These are phyloP conservation scores for Priceomyces melissophilus DNA, from an alignment of 805 yeast genomes.

Conservation along the genomic window DNA sequence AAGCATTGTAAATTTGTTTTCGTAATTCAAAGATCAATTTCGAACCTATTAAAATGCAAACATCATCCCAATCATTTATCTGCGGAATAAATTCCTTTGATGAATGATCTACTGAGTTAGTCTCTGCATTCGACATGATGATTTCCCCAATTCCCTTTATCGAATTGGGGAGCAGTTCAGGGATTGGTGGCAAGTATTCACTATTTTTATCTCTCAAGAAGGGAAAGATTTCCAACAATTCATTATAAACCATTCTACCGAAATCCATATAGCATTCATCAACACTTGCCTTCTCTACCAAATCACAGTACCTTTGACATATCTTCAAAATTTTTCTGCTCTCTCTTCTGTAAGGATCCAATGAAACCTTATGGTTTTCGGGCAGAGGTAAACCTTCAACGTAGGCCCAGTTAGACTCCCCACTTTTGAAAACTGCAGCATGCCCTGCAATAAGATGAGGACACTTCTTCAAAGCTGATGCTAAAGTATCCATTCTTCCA, in stretches of 20 bases:
- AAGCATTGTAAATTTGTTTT: slow-evolving; percentile 42
- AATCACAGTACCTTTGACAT: slow-evolving; percentile 57
- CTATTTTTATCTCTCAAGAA: slow-evolving; percentile 21
- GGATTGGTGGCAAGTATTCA: slow-evolving; percentile 43
- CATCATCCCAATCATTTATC: slow-evolving; percentile 70
- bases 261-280: slow-evolving; percentile 90
- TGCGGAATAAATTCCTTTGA: not conserved
- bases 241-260: slow-evolving; percentile 57
- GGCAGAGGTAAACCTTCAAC: slow-evolving; percentile 57
- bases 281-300: slow-evolving; percentile 90
- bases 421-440: slow-evolving; percentile 89
- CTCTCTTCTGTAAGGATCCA: slow-evolving; percentile 90
- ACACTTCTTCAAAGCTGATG: slow-evolving; percentile 70
- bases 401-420: slow-evolving; percentile 82
- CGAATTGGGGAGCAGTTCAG: slow-evolving; percentile 28
- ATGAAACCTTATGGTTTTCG: slow-evolving; percentile 70
- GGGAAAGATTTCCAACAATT: slow-evolving; percentile 47
- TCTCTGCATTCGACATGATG: not conserved
- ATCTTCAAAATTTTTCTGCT: slow-evolving; percentile 73
- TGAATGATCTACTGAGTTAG: not conserved
- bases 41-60: slow-evolving; percentile 65
- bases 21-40: slow-evolving; percentile 55
- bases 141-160: slow-evolving; percentile 32
- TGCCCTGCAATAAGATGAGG: slow-evolving; percentile 77
- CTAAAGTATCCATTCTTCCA: slow-evolving; percentile 68